Conservation (phyloP, 805 yeast species). For the Candida ponderosae region DNA sequence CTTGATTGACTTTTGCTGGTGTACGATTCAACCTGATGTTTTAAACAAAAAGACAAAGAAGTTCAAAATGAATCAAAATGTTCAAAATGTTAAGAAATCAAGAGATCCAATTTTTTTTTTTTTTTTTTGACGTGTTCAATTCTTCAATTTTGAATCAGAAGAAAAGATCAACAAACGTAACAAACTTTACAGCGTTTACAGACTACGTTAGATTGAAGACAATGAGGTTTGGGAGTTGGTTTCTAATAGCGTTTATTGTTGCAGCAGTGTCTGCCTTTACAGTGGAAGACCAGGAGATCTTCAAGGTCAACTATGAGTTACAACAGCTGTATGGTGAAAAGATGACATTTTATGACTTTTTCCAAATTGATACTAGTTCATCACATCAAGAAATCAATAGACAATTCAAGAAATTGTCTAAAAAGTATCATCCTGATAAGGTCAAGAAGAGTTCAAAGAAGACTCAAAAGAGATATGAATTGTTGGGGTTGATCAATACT, state of each 20-base stretch:
- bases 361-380: constrained; percentile 22
- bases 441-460: constrained; percentile 35
- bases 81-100: too few species aligned
- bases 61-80: too few species aligned
- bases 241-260: constrained; percentile 10
- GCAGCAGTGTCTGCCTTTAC: constrained; percentile 26
- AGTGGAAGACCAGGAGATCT: constrained; percentile 73
- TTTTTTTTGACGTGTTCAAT: constrained; percentile 2
- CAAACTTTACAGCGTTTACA: neutral
- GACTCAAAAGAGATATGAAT: constrained; percentile 67
- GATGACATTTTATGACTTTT: constrained; percentile 62
- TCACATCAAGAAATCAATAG: constrained; percentile 40
- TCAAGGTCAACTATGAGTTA: constrained; percentile 59
- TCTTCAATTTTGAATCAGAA: too few species aligned
- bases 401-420: constrained; percentile 64
- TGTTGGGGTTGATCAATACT: constrained; percentile 69
- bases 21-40: too few species aligned
- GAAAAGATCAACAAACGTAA: neutral
- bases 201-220: too few species aligned
- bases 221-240: constrained; percentile 10
- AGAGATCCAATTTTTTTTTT: neutral
- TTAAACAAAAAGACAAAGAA: neutral
- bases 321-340: constrained; percentile 53
- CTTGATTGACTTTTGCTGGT: too few species aligned
- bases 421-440: constrained; percentile 85